Percentiles rank a stretch among this genome's conserved stretches.
phyloP scores from a whole-genome alignment of 2,329 filamentous ascomycete genomes.

The Penicillium sp. region DNA sequence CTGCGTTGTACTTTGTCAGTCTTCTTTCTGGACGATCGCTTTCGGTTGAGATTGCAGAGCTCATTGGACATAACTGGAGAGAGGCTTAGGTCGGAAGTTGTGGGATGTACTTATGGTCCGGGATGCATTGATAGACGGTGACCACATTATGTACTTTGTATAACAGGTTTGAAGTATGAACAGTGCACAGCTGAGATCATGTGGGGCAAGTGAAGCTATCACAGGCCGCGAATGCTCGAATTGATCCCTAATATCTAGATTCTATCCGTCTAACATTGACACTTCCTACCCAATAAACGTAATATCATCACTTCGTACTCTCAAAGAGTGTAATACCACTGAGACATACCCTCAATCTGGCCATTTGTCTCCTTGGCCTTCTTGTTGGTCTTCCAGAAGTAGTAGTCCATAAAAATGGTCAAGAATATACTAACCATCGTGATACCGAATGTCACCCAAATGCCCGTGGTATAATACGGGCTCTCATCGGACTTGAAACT shows the following conservation, averaged over 20 bases:
- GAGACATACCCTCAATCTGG: neutral
- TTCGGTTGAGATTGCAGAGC: neutral
- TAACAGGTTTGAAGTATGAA: no score
- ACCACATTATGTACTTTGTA: no score
- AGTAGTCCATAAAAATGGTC: neutral
- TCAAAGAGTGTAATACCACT: conserved; percentile 1
- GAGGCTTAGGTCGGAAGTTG: neutral
- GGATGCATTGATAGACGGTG: no score
- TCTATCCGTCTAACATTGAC: neutral
- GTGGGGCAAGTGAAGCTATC: no score
- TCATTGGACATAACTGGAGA: neutral
- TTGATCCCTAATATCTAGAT: no score
- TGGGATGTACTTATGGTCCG: neutral
- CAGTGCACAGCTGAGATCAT: no score
- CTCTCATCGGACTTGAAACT: neutral
- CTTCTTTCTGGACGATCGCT: neutral
- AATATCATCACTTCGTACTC: neutral
- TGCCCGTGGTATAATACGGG: conserved; percentile 1
- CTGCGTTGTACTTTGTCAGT: neutral
- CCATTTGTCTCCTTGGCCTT: neutral
- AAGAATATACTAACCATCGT: neutral
- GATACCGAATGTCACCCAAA: conserved; percentile 1
- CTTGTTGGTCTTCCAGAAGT: neutral
- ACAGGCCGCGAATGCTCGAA: neutral
- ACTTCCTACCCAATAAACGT: neutral